These are phyloP conservation scores for Hypoxylon sp. DNA, from an alignment of 2,329 filamentous ascomycete species.

Conservation along the genomic window DNA sequence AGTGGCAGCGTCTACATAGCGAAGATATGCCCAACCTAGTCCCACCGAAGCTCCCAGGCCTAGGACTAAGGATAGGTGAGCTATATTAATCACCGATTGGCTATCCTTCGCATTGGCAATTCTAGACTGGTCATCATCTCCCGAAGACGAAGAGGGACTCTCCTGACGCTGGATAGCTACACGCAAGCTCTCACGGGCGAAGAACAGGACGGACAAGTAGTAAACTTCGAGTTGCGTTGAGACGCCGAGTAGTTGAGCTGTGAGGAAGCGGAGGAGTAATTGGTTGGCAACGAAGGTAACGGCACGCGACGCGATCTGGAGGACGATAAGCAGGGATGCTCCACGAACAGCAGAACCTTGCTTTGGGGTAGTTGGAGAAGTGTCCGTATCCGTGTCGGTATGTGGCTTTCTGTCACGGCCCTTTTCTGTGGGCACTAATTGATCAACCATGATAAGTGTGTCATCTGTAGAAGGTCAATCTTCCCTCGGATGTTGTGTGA, in stretches of 20 bases:
- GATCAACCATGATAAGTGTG: slow-evolving; percentile 15
- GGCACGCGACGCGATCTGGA: slow-evolving; percentile 89
- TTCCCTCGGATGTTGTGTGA: slow-evolving; percentile 6
- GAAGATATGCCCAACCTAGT: slow-evolving; percentile 78
- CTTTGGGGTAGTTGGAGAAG: slow-evolving; percentile 17
- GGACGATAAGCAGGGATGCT: slow-evolving; percentile 86
- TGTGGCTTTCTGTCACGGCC: slow-evolving; percentile 4
- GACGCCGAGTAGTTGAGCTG: slow-evolving; percentile 85
- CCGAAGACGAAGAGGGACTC: slow-evolving; percentile 50
- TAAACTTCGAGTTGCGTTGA: slow-evolving; percentile 94
- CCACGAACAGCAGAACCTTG: slow-evolving; percentile 70
- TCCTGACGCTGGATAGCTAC: slow-evolving; percentile 89
- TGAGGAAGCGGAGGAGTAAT: slow-evolving; percentile 87
- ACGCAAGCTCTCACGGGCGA: slow-evolving; percentile 90
- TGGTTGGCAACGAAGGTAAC: slow-evolving; percentile 95
- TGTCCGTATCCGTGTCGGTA: neutral
- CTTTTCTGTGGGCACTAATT: slow-evolving; percentile 10
- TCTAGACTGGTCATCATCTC: slow-evolving; percentile 42
- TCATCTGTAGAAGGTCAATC: slow-evolving; percentile 3
- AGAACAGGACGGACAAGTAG: slow-evolving; percentile 93
- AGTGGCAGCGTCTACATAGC: slow-evolving; percentile 62
- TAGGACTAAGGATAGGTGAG: slow-evolving; percentile 81
- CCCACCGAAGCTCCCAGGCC: slow-evolving; percentile 75
- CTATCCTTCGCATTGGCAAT: slow-evolving; percentile 58
- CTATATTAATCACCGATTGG: slow-evolving; percentile 89